These are phyloP conservation scores for Arthrinium puccinioides DNA, from an alignment of 2,329 filamentous ascomycete genomes.

Conservation along the genomic window DNA sequence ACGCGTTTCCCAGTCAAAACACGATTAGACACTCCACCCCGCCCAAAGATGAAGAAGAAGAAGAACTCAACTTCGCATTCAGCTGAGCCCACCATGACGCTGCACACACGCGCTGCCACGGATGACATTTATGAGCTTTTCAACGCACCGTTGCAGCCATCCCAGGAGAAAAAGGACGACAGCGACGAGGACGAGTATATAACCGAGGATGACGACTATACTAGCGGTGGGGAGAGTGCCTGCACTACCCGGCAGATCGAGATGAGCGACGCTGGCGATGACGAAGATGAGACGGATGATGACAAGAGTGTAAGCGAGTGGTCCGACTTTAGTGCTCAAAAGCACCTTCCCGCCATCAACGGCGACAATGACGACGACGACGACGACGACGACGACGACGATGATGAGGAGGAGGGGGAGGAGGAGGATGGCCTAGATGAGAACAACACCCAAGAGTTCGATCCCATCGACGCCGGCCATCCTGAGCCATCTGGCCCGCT, in stretches of 20 bases:
- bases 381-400: conserved; percentile 21
- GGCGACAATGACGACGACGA: conserved; percentile 26
- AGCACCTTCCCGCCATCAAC: conserved; percentile 53
- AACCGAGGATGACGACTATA: conserved; percentile 63
- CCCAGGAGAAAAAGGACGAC: conserved; percentile 29
- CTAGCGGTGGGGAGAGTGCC: conserved; percentile 79
- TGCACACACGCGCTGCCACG: conserved; percentile 90
- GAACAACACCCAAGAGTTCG: conserved; percentile 30
- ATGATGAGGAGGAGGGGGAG: conserved; percentile 21
- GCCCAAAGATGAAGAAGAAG: conserved; percentile 77
- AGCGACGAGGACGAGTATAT: conserved; percentile 62
- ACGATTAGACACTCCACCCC: conserved; percentile 82
- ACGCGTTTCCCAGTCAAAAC: conserved; percentile 65
- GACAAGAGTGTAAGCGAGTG: conserved; percentile 68
- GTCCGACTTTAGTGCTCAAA: conserved; percentile 78
- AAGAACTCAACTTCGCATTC: conserved; percentile 48
- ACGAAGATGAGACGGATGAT: conserved; percentile 44
- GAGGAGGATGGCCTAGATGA: conserved; percentile 27
- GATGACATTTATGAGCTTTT: conserved; percentile 98
- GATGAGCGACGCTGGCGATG: conserved; percentile 27
- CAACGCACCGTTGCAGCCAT: conserved; percentile 65
- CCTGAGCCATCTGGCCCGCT: conserved; percentile 17
- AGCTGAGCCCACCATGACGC: conserved; percentile 91
- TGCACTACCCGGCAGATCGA: conserved; percentile 64
- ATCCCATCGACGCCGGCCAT: conserved; percentile 30